Evolutionary conservation across 2,329 filamentous ascomycete genomes (phyloP).

Genomic region (Penicillium glabrum): DNA sequence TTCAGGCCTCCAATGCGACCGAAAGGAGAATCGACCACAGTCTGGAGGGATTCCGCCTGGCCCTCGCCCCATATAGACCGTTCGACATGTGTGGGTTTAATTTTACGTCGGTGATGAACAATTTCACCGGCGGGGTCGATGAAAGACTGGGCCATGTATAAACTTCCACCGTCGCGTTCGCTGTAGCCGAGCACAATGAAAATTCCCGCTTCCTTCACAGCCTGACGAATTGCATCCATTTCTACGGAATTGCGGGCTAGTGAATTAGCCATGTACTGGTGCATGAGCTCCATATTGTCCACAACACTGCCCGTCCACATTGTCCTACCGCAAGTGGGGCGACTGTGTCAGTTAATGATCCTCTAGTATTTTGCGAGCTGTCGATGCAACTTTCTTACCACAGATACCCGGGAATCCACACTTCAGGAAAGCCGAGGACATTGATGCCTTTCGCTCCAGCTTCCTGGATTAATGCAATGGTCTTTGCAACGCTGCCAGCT

Average conservation of each 20-base stretch:
- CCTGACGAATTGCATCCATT: neutral
- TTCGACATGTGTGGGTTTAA: slow-evolving; percentile 54
- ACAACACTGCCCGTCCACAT: neutral
- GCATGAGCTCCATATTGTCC: neutral
- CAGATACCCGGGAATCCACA: neutral
- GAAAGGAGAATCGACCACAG: slow-evolving; percentile 41
- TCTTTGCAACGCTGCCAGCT: neutral
- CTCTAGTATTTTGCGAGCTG: neutral
- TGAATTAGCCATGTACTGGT: neutral
- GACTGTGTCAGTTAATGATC: neutral
- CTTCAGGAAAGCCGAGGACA: neutral
- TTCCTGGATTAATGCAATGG: neutral
- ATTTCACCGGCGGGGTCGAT: slow-evolving; percentile 46
- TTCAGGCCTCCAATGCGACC: slow-evolving; percentile 30
- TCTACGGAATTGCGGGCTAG: slow-evolving; percentile 14
- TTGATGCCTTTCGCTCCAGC: neutral
- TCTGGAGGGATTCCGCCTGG: slow-evolving; percentile 30
- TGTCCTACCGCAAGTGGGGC: neutral
- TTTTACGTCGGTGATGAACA: slow-evolving; percentile 45
- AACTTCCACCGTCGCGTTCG: neutral
- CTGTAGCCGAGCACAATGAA: neutral
- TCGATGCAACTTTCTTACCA: neutral
- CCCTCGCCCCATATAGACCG: slow-evolving; percentile 49
- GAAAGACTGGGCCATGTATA: slow-evolving; percentile 36
- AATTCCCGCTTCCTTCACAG: neutral